Evolutionary conservation across 1,284 basidiomycete genomes (phyloP), one percentile per base, ranked within the genome.

Genomic region (Paramarasmius palmivorus): DNA sequence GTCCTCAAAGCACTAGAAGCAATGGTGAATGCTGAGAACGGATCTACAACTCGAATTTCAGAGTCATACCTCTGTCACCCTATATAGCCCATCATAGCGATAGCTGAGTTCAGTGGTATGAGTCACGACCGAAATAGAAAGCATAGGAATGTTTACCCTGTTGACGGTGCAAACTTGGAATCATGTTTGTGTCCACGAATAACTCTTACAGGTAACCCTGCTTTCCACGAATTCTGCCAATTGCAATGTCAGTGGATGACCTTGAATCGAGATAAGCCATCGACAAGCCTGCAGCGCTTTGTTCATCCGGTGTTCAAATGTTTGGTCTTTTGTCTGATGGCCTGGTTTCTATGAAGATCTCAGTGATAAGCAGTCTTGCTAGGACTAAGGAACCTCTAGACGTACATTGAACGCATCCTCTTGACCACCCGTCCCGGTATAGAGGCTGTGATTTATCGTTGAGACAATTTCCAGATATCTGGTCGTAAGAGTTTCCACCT

Each of bases 51-150:
- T 17, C 12, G 19, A 17, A 15, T 17, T 19, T 10, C n/a, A 17
- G 5, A 17, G n/a, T 2, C 15, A 29, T 49, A 65, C 64, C 37
- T 56, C 42, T 19, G 68, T 67, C 0, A 78, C 75, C 14, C 60
- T 52, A 53, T 79, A 79, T 23, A 79, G 65, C 0, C 76, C 77
- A 50, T 79, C 76, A 49, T 79, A 78, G 34, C 77, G 73, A 54
- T 69, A 79, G 36, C 75, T 76, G 15, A 51, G 10, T 51, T 25
- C 32, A 35, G 19, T 17, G 17, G 2, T 45, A 20, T 37, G 5
- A 34, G 25, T 3, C 15, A 23, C 20, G 4, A 25, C 32, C 14
- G 29, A n/a, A 5, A 25, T 19, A 17, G n/a, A 22, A 20, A 25
- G 34, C 23, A 14, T 8, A 4, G 22, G 4, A 17, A 20, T 29